These are phyloP conservation scores for Plasmodium knowlesi DNA, from an alignment of 169 alveolate genomes.

Conservation along the genomic window DNA sequence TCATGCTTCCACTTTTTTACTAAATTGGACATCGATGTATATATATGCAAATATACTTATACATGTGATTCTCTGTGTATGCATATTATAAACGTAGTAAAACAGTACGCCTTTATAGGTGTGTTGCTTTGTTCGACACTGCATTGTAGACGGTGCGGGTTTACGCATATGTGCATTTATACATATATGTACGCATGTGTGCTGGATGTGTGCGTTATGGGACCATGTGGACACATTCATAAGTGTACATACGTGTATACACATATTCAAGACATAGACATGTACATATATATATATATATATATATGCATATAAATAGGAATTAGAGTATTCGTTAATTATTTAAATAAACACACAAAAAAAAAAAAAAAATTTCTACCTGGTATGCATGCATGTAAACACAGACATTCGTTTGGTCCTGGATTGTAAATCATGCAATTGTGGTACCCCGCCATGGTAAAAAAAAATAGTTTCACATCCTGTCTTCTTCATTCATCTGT, in stretches of 20 bases:
- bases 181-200: background rate
- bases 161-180: background rate
- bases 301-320: background rate
- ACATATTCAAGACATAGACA: background rate
- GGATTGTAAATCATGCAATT: background rate
- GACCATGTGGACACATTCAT: background rate
- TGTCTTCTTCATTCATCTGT: conserved; percentile 9
- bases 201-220: background rate
- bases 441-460: background rate
- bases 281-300: background rate
- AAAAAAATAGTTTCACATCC: background rate
- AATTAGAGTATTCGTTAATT: conserved; percentile 28
- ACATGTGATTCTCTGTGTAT: background rate
- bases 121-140: background rate
- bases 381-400: conserved; percentile 16
- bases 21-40: background rate
- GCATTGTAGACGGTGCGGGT: background rate
- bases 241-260: background rate
- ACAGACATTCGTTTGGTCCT: conserved; percentile 8
- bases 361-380: background rate
- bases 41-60: background rate
- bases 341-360: conserved; percentile 60
- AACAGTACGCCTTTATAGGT: background rate
- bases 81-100: background rate
- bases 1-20: background rate